Percentiles rank a stretch among this genome's conserved stretches.
These are phyloP conservation scores for Naganishia randhawae DNA, from an alignment of 768 basidiomycete species.

Conservation along the genomic window DNA sequence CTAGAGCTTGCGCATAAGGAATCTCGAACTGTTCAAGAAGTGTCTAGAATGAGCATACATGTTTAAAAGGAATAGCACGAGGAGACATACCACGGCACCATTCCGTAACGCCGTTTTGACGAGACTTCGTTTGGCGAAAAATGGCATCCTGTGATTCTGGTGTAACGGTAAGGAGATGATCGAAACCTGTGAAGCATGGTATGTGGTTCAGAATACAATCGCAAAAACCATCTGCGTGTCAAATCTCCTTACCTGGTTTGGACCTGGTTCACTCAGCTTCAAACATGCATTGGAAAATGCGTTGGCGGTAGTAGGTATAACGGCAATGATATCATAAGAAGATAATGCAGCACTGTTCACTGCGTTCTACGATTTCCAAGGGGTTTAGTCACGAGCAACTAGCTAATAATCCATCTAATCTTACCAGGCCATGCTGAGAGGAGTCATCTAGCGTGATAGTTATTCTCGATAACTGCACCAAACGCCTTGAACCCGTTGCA, in stretches of 20 bases:
- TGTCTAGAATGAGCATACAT: neutral
- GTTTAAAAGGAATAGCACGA: too few species aligned
- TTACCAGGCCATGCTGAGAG: constrained; percentile 41
- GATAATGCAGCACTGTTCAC: constrained; percentile 35
- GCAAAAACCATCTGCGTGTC: constrained; percentile 18
- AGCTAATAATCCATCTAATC: constrained; percentile 3
- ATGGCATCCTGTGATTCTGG: constrained; percentile 33
- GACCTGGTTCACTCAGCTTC: constrained; percentile 43
- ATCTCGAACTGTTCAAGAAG: constrained; percentile 43
- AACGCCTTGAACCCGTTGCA: constrained; percentile 15
- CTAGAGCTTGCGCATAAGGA: constrained; percentile 43
- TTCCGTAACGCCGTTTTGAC: constrained; percentile 30
- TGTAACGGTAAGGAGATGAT: constrained; percentile 48
- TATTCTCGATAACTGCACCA: constrained; percentile 45
- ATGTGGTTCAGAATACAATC: neutral
- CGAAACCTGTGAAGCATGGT: constrained; percentile 33
- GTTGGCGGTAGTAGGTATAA: constrained; percentile 42
- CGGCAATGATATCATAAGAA: constrained; percentile 45
- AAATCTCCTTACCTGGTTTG: constrained; percentile 38
- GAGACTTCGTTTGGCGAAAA: constrained; percentile 24
- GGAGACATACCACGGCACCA: constrained; percentile 30
- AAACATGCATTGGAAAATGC: constrained; percentile 47
- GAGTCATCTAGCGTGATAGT: constrained; percentile 47
- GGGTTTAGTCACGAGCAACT: neutral
- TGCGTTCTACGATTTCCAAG: constrained; percentile 29